These are phyloP conservation scores for Pyrus pyrifolia DNA, from an alignment of 306 rosid species.

Conservation along the genomic window DNA sequence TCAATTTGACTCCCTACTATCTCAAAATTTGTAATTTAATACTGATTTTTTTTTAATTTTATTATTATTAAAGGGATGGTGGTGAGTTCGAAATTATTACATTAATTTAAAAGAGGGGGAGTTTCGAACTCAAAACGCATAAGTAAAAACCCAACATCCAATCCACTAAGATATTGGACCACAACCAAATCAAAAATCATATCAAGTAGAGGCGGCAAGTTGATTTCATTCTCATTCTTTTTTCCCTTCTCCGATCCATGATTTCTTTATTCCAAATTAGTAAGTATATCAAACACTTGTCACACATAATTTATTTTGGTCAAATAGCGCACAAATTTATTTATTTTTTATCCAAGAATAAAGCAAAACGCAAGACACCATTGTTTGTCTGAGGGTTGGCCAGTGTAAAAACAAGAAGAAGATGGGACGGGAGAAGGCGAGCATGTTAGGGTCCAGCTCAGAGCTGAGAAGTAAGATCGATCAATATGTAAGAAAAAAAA, in stretches of 20 bases:
- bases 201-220: background rate
- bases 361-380: background rate
- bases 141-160: no score
- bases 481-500: background rate
- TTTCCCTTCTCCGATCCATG: no score
- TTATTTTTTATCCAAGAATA: background rate
- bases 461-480: background rate
- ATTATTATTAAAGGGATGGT: no score
- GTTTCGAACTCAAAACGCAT: no score
- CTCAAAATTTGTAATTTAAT: no score
- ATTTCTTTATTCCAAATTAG: background rate
- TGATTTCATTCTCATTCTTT: background rate
- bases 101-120: no score
- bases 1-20: background rate
- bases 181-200: background rate
- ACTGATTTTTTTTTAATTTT: no score
- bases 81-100: no score
- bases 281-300: background rate
- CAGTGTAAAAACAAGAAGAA: background rate
- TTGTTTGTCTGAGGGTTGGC: background rate
- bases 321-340: background rate
- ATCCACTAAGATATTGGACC: no score
- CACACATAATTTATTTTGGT: background rate
- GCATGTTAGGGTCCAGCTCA: slow-evolving; percentile 2
- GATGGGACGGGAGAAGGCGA: background rate